Conservation (phyloP, 306 rosid genomes). For the Quercus rubra region DNA sequence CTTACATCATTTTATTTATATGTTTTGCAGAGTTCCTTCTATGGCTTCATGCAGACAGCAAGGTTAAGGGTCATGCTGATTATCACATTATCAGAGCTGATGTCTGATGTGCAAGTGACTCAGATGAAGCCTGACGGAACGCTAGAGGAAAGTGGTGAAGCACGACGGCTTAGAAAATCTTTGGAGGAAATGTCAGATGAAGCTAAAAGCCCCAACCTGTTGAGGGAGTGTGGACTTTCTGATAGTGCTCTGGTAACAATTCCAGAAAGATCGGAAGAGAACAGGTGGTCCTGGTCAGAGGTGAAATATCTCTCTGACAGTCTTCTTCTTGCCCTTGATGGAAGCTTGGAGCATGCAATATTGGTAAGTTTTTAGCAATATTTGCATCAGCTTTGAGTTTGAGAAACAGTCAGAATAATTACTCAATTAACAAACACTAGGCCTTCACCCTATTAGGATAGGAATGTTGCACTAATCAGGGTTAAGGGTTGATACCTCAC, state of each 20-base stretch:
- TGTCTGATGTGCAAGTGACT: constrained; percentile 99
- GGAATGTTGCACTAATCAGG: not conserved
- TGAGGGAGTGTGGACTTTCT: constrained; percentile 74
- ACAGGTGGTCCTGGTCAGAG: constrained; percentile 91
- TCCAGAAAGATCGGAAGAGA: constrained; percentile 67
- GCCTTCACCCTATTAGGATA: too few species aligned
- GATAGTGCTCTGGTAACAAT: constrained; percentile 58
- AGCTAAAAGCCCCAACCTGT: constrained; percentile 51
- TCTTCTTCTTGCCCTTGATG: constrained; percentile 95
- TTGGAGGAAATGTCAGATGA: constrained; percentile 82
- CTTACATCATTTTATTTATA: not conserved
- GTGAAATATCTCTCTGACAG: constrained; percentile 84
- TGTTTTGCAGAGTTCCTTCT: constrained; percentile 84
- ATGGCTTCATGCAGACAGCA: constrained; percentile 85
- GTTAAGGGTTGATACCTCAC: not conserved
- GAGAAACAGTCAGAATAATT: not conserved
- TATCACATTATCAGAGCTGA: constrained; percentile 90
- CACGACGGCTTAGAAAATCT: constrained; percentile 81
- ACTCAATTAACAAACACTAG: not conserved
- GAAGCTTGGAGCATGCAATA: constrained; percentile 90
- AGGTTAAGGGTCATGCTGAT: constrained; percentile 95
- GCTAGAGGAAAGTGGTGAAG: constrained; percentile 97
- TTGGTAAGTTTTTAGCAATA: constrained; percentile 53
- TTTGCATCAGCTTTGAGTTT: constrained; percentile 1
- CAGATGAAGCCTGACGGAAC: constrained; percentile 97